Evolutionary conservation across 1,139 yeast species (phyloP).

Genomic region (Kodamaea plutei): DNA sequence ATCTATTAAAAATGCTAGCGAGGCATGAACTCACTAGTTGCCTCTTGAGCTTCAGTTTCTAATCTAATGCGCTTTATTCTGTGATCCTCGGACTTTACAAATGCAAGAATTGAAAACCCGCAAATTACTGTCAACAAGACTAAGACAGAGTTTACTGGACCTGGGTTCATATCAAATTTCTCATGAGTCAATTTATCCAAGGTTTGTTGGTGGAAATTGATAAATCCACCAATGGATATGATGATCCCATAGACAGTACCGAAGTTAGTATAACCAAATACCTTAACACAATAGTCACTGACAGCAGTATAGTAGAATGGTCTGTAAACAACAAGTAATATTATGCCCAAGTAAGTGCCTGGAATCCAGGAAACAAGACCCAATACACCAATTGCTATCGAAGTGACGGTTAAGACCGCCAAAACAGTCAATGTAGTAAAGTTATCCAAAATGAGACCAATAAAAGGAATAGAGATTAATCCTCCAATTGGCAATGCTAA

Average conservation of each 20-base stretch:
- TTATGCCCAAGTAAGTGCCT: constrained; percentile 58
- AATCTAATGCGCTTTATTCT: constrained; percentile 31
- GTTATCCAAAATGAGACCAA: constrained; percentile 78
- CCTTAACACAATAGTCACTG: constrained; percentile 87
- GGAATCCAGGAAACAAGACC: constrained; percentile 58
- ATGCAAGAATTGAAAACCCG: constrained; percentile 50
- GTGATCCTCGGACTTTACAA: constrained; percentile 51
- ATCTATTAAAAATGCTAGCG: constrained; percentile 20
- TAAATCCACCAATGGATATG: constrained; percentile 74
- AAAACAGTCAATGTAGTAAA: constrained; percentile 60
- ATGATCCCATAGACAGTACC: constrained; percentile 90
- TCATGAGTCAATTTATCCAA: constrained; percentile 70
- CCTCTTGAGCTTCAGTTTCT: constrained; percentile 62
- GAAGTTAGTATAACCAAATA: constrained; percentile 87
- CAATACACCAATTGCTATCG: constrained; percentile 60
- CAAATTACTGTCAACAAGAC: constrained; percentile 50
- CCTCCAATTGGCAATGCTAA: constrained; percentile 88
- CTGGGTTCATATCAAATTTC: constrained; percentile 66
- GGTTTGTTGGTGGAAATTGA: constrained; percentile 66
- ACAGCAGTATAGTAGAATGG: constrained; percentile 92
- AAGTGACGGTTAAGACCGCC: constrained; percentile 46
- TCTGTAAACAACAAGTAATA: constrained; percentile 73
- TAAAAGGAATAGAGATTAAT: constrained; percentile 74
- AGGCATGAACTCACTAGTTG: constrained; percentile 49
- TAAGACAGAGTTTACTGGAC: constrained; percentile 63